Base-by-base conservation (phyloP, 805 yeast genomes). In the Saccharomycopsis sp. region DNA sequence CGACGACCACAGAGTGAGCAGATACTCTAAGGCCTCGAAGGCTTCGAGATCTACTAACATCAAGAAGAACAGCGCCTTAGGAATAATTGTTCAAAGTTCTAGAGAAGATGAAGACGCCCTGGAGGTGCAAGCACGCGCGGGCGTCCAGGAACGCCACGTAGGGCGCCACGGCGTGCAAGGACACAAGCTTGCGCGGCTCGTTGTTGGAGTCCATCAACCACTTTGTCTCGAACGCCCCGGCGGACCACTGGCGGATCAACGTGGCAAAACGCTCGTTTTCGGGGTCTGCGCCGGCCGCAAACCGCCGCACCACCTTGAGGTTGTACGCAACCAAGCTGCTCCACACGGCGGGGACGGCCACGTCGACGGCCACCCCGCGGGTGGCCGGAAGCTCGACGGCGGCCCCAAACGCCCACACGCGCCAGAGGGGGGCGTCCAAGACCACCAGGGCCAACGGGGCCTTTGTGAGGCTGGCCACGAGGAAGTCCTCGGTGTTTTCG, bases 181-280 rank as follows among this genome's bases (percentile, higher is more conserved):
- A 72, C 44, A 75, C 68, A 59, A 65, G 73, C 58, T 74, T 69
- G n/a, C 74, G 69, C 21, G 74, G 67, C 20, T 73, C 68, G 2
- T 73, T 67, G 4, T 73, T 67, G 0, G 84, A 59, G 57, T 84
- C 77, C 7, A 86, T 70, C 64, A 84, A 87, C 91, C 92, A 91
- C 70, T 89, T 90, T 0, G 89, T 78, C 67, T 91, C 97, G 63
- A 73, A 78, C 0, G 88, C 87, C 40, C 82, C 83, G 9, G 75
- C 72, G 2, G 81, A 73, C 72, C 79, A 79, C 68, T 91, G 97
- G 57, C 90, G 77, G 2, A 87, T 69, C 41, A 90, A 75, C 0
- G 96, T 52, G 20, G 60, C 58, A 56, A 41, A 52, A 16, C 56
- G 48, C 37, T 60, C 63, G 12, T 34, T 40, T 40, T 51, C 55